These are phyloP conservation scores for Eleusine indica DNA, from an alignment of 176 grass and related monocot genomes.

Conservation along the genomic window DNA sequence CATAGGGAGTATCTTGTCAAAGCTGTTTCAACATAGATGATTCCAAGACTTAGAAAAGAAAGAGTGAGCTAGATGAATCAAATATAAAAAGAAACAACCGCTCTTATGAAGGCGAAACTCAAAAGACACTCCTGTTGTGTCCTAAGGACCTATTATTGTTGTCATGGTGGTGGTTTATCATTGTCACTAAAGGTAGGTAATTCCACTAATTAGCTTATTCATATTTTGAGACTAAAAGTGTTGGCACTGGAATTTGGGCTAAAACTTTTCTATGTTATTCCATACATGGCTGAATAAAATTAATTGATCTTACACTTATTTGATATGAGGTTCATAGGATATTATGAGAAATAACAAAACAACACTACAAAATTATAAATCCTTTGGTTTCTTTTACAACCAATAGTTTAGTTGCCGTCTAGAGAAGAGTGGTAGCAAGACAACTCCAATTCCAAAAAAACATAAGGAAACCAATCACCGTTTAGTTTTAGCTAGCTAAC, in stretches of 20 bases:
- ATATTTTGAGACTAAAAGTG: neutral
- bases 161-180: no score
- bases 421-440: neutral
- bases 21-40: no score
- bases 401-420: constrained; percentile 1
- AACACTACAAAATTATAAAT: neutral
- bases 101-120: no score
- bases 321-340: neutral
- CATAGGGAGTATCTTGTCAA: no score
- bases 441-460: neutral
- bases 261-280: constrained; percentile 9
- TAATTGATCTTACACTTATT: neutral
- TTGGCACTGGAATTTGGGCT: no score
- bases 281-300: neutral
- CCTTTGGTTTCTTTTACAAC: constrained; percentile 18
- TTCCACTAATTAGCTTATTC: neutral
- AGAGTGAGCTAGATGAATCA: no score
- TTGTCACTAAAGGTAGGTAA: neutral
- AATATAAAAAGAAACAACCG: no score
- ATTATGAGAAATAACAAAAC: neutral
- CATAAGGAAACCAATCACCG: neutral
- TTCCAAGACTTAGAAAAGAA: no score
- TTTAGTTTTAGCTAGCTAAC: constrained; percentile 2
- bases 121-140: no score
- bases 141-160: no score